Evolutionary conservation across 805 yeast species (phyloP).

Genomic region (Metschnikowia santaceciliae): DNA sequence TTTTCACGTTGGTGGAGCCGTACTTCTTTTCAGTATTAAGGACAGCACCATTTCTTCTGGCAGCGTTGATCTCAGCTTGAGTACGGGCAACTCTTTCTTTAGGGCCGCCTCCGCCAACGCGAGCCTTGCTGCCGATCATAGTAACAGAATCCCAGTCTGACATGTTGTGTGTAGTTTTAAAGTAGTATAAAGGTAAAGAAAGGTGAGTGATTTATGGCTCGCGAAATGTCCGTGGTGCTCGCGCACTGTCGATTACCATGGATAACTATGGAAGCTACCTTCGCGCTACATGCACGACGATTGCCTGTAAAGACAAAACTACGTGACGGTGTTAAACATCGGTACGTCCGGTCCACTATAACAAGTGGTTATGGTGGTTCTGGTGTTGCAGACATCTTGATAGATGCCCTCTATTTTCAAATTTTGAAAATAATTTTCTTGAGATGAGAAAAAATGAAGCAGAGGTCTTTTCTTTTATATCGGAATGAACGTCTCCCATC

Average conservation of each 20-base stretch:
- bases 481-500: too few species aligned
- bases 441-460: too few species aligned
- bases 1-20: conserved; percentile 53
- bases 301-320: background rate
- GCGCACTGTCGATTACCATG: conserved; percentile 7
- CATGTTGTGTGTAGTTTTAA: conserved; percentile 20
- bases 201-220: conserved; percentile 1
- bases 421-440: too few species aligned
- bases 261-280: conserved; percentile 2
- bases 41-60: conserved; percentile 88
- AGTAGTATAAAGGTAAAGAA: background rate
- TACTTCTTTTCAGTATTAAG: conserved; percentile 92
- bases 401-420: too few species aligned
- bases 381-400: too few species aligned
- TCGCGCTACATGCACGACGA: conserved; percentile 1
- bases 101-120: conserved; percentile 87
- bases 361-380: too few species aligned
- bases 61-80: conserved; percentile 78
- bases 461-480: too few species aligned
- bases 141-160: conserved; percentile 93
- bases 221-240: background rate
- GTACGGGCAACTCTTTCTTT: conserved; percentile 79
- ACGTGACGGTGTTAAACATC: too few species aligned
- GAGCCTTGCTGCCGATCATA: conserved; percentile 82
- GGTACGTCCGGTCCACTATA: too few species aligned